phyloP scores from a whole-genome alignment of 116 monocot genomes.

The Cymodocea nodosa region DNA sequence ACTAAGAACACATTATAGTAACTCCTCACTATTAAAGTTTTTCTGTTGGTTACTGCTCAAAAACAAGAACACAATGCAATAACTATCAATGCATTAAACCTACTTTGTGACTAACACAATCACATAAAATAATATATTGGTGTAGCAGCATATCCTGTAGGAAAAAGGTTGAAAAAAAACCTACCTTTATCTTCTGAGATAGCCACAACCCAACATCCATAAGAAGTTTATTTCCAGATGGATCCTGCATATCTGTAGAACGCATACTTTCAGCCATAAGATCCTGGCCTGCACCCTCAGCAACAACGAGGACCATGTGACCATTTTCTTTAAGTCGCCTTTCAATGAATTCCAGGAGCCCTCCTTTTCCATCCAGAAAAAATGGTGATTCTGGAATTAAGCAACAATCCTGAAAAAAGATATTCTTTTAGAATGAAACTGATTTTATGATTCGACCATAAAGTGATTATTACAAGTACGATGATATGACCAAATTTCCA shows the following conservation, averaged over 20 bases:
- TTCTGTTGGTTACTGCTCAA: too few relatives aligned
- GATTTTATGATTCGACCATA: too few relatives aligned
- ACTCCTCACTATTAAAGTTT: too few relatives aligned
- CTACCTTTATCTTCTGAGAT: conserved; percentile 79
- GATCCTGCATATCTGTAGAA: conserved; percentile 33
- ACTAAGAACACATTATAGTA: too few relatives aligned
- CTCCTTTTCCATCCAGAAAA: conserved; percentile 70
- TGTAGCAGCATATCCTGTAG: background rate
- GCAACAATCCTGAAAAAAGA: conserved; percentile 55
- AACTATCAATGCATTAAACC: too few relatives aligned
- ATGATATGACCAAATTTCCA: too few relatives aligned
- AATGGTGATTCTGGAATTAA: conserved; percentile 90
- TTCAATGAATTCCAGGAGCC: conserved; percentile 65
- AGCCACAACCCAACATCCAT: conserved; percentile 77
- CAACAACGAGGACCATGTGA: conserved; percentile 84
- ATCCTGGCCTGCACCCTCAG: conserved; percentile 87
- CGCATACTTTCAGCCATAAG: conserved; percentile 49
- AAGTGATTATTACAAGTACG: too few relatives aligned
- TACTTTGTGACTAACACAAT: too few relatives aligned
- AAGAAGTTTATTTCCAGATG: conserved; percentile 80
- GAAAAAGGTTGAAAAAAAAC: background rate
- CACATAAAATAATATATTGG: too few relatives aligned
- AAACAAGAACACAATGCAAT: too few relatives aligned
- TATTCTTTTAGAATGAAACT: background rate
- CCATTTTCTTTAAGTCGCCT: conserved; percentile 78